A percentile compares a stretch with the other conserved stretches of the same genome.
These are phyloP conservation scores for Aspergillus viridinutans DNA, from an alignment of 2,329 filamentous ascomycete genomes.

Conservation along the genomic window DNA sequence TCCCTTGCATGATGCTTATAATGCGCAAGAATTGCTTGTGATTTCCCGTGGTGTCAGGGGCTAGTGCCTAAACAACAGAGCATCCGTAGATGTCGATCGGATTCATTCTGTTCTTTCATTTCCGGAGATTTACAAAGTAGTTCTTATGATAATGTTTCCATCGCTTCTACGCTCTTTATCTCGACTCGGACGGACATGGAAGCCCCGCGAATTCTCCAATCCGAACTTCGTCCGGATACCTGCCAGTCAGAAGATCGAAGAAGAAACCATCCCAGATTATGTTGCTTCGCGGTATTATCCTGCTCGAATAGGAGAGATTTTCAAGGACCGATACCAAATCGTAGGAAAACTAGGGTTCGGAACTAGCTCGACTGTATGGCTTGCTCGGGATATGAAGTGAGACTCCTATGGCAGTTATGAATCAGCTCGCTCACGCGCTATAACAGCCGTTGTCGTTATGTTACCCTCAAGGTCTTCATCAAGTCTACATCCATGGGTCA, in stretches of 20 bases:
- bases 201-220: constrained; percentile 30
- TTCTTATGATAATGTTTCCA: background rate
- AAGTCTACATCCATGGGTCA: constrained; percentile 24
- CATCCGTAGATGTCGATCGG: no score
- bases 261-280: constrained; percentile 28
- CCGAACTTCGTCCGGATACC: constrained; percentile 23
- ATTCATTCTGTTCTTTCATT: no score
- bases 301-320: constrained; percentile 25
- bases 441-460: constrained; percentile 23
- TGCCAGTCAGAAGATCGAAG: constrained; percentile 24
- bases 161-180: constrained; percentile 22
- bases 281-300: constrained; percentile 26
- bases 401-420: background rate
- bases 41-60: no score
- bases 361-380: constrained; percentile 34
- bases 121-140: no score
- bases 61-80: no score
- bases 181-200: constrained; percentile 24
- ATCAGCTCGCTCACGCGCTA: background rate
- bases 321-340: constrained; percentile 30
- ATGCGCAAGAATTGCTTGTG: no score
- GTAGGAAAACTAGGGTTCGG: constrained; percentile 37
- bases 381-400: constrained; percentile 33
- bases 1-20: no score
- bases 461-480: constrained; percentile 29